Percentiles rank a stretch among this genome's conserved stretches.
These are phyloP conservation scores for Phytopythium helicoides DNA, from an alignment of 352 stramenopile species.

Conservation along the genomic window DNA sequence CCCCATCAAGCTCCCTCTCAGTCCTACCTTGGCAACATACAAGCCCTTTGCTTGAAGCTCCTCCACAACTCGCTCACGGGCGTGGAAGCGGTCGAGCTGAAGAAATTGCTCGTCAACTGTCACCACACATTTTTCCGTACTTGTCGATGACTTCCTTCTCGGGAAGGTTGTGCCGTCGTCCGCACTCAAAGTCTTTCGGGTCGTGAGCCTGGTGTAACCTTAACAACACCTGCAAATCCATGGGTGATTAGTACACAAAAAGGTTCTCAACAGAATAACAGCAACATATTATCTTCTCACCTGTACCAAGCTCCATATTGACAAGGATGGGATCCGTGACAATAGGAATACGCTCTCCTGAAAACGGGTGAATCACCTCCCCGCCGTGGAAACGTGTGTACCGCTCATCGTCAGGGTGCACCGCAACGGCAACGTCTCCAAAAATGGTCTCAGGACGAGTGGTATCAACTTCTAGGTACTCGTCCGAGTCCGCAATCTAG, in stretches of 20 bases:
- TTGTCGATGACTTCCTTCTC: conserved; percentile 75
- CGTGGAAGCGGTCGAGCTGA: conserved; percentile 96
- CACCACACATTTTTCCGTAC: conserved; percentile 61
- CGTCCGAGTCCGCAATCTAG: conserved; percentile 49
- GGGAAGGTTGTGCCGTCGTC: conserved; percentile 92
- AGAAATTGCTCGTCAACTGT: conserved; percentile 84
- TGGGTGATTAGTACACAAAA: neutral
- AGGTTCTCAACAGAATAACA: neutral
- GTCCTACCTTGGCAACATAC: conserved; percentile 93
- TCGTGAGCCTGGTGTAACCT: conserved; percentile 99
- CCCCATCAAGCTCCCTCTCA: conserved; percentile 9
- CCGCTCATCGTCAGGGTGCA: conserved; percentile 94
- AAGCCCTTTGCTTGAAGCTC: conserved; percentile 89
- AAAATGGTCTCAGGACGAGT: conserved; percentile 99
- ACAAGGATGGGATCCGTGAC: conserved; percentile 95
- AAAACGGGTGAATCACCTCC: conserved; percentile 95
- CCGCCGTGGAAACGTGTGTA: conserved; percentile 97
- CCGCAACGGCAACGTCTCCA: conserved; percentile 97
- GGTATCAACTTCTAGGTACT: conserved; percentile 94
- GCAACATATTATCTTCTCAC: conserved; percentile 73
- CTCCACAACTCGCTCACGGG: conserved; percentile 86
- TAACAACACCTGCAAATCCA: conserved; percentile 57
- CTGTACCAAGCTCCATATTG: conserved; percentile 98
- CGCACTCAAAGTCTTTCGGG: conserved; percentile 99
- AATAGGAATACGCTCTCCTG: conserved; percentile 90